Conservation (phyloP, 139 green algal species). For the Coelastrella sp. region DNA sequence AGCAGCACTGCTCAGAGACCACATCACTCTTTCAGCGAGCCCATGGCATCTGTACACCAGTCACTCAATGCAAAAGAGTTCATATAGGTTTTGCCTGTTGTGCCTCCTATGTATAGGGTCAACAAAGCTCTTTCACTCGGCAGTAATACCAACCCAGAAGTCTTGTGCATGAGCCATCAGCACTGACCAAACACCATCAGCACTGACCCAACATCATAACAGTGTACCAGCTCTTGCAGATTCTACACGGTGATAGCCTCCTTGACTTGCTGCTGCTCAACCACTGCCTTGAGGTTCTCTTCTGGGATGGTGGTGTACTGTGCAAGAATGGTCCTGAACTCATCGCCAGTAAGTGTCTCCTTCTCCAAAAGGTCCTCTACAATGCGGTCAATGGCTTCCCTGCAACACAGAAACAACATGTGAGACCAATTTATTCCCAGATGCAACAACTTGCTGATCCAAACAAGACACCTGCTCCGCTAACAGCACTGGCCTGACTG, state of each 20-base stretch:
- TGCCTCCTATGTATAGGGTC: too few species aligned
- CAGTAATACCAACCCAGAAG: too few species aligned
- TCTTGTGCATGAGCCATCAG: too few species aligned
- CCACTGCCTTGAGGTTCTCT: conserved; percentile 78
- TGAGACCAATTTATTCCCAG: too few species aligned
- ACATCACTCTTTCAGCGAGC: too few species aligned
- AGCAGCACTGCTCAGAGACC: too few species aligned
- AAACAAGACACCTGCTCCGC: neutral
- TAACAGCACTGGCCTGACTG: too few species aligned
- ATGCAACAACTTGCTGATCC: neutral
- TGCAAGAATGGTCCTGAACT: conserved; percentile 93
- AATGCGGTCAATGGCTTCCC: conserved; percentile 94
- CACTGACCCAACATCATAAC: neutral
- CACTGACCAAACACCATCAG: too few species aligned
- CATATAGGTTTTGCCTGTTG: too few species aligned
- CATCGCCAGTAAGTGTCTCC: conserved; percentile 92
- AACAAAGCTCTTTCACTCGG: too few species aligned
- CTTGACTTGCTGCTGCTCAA: conserved; percentile 23
- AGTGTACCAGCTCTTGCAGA: neutral
- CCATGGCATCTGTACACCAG: too few species aligned
- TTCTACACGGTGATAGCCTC: conserved; percentile 1
- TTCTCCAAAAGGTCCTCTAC: conserved; percentile 95
- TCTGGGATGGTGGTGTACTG: conserved; percentile 91
- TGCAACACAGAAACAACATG: neutral
- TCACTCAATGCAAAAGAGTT: too few species aligned